Base-by-base conservation (phyloP, 2,329 filamentous ascomycete species). In the Ceratocystis cacaofunesta region DNA sequence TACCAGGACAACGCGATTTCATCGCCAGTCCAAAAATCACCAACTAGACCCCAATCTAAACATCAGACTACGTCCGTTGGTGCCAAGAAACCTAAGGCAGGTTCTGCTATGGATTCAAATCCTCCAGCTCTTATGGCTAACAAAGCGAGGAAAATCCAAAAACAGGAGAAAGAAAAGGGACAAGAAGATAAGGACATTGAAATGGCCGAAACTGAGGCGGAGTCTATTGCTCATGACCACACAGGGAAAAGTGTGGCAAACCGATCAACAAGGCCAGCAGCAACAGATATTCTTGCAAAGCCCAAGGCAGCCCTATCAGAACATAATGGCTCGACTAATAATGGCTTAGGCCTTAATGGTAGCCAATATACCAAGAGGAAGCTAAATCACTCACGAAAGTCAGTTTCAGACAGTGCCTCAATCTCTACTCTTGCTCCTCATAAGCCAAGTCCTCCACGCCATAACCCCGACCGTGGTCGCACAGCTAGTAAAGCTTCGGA, bases 121-220 rank as follows among this genome's bases (percentile, higher is more conserved):
- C n/a, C 5, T 52, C 65, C 22, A 25, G 63, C 62, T 73, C 30
- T 64, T 41, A 62, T 43, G 30, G 25, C 68, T 6, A 55, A 66
- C 25, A 62, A 65, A 46, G 57, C 36, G 15, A 25, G 22, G 12
- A 25, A 41, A 41, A n/a, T n/a, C 4, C 55, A 60, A 17, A 60
- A 25, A 17, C 55, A 36, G 12, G 65, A 68, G 12, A 65, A 55
- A 19, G 64, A 67, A 36, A 71, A 69, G 65, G 68, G 46, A 69
- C 70, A 46, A 67, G 48, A 52, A 25, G 48, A 52, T 0, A 5
- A 10, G 4, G 19, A 52, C 25, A 7, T 52, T 22, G 19, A 22
- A 8, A 25, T 25, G 19, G 6, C 48, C 12, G n/a, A 25, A 52
- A 3, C 48, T 5, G 48, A 28, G 48, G 10, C 5, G 8, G 48